Evolutionary conservation across 176 grass and related monocot species (phyloP).

Genomic region (Carex scoparia): DNA sequence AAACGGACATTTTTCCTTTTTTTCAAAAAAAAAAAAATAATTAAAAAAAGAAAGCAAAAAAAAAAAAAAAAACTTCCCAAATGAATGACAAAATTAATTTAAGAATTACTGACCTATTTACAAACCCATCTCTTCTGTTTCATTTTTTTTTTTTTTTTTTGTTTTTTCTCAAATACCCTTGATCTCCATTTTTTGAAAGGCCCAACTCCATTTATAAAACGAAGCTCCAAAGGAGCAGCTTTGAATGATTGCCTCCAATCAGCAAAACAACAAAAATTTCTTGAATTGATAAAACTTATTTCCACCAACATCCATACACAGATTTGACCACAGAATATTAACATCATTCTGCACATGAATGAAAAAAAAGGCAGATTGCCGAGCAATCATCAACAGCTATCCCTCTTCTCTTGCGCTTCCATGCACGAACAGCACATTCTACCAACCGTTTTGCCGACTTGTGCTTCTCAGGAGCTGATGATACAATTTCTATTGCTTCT

Average conservation of each 20-base stretch:
- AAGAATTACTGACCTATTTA: too few species aligned
- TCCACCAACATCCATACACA: not conserved
- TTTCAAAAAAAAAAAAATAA: too few species aligned
- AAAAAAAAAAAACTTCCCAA: too few species aligned
- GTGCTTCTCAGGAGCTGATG: slow-evolving; percentile 33
- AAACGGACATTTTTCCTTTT: too few species aligned
- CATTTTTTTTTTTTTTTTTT: too few species aligned
- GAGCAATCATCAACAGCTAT: slow-evolving; percentile 94
- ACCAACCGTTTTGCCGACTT: slow-evolving; percentile 74
- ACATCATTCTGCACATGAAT: slow-evolving; percentile 34
- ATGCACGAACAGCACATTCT: slow-evolving; percentile 56
- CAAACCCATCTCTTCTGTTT: too few species aligned
- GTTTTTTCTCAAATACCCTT: too few species aligned
- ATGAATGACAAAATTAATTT: too few species aligned
- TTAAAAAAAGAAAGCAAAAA: too few species aligned
- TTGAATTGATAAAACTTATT: slow-evolving; percentile 8
- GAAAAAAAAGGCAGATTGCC: slow-evolving; percentile 83
- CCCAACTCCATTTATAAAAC: not conserved
- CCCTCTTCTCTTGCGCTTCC: slow-evolving; percentile 54
- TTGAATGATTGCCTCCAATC: not conserved
- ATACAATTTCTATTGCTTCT: slow-evolving; percentile 88
- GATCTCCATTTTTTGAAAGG: too few species aligned
- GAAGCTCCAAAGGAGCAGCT: not conserved
- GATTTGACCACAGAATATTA: not conserved
- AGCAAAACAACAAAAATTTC: not conserved